These are phyloP conservation scores for Fusarium torreyae DNA, from an alignment of 2,329 filamentous ascomycete species.

Conservation along the genomic window DNA sequence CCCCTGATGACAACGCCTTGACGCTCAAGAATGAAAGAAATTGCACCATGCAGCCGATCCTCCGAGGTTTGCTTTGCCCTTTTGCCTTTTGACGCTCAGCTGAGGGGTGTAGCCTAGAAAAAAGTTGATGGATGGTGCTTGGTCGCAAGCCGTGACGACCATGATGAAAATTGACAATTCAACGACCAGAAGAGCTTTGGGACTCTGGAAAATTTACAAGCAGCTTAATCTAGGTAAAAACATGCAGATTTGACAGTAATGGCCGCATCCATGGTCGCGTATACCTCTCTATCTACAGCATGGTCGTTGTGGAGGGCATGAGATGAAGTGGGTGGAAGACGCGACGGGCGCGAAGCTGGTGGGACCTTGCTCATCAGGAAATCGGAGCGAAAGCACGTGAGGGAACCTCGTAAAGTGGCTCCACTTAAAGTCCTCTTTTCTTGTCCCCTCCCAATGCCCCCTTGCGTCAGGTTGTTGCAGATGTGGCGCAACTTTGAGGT, in stretches of 20 bases:
- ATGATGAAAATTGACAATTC: conserved; percentile 38
- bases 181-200: conserved; percentile 33
- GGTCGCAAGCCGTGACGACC: conserved; percentile 23
- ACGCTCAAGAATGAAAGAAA: conserved; percentile 49
- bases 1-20: conserved; percentile 20
- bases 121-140: conserved; percentile 32
- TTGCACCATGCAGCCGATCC: conserved; percentile 49
- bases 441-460: conserved; percentile 27
- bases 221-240: background rate
- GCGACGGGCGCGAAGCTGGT: conserved; percentile 61
- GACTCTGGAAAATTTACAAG: conserved; percentile 46
- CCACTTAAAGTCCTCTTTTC: conserved; percentile 39
- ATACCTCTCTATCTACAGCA: conserved; percentile 17
- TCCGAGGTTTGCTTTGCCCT: conserved; percentile 47
- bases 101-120: conserved; percentile 46
- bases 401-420: conserved; percentile 35
- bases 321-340: conserved; percentile 60
- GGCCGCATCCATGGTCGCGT: conserved; percentile 50
- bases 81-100: conserved; percentile 45
- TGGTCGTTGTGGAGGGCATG: conserved; percentile 55
- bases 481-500: conserved; percentile 22
- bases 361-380: conserved; percentile 56
- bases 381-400: conserved; percentile 63
- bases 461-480: conserved; percentile 34
- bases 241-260: conserved; percentile 24